These are phyloP conservation scores for Fusarium tanahbumbuense DNA, from an alignment of 2,329 filamentous ascomycete genomes.

Conservation along the genomic window DNA sequence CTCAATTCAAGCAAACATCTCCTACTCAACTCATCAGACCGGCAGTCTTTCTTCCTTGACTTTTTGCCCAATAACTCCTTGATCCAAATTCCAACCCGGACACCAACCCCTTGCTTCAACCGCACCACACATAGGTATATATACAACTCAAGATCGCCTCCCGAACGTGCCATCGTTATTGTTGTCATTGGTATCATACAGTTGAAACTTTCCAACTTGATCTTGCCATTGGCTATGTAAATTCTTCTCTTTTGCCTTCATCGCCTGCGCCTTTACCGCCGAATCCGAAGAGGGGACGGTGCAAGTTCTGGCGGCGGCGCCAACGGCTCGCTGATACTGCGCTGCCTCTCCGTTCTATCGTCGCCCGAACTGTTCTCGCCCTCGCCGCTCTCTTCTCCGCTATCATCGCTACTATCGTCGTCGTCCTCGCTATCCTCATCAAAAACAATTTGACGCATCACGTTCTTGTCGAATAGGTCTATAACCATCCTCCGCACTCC, in stretches of 20 bases:
- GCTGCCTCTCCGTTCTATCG: conserved; percentile 68
- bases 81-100: conserved; percentile 18
- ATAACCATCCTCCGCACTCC: conserved; percentile 90
- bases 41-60: conserved; percentile 5
- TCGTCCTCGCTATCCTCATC: conserved; percentile 60
- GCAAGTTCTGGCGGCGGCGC: conserved; percentile 51
- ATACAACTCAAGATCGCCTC: conserved; percentile 26
- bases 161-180: conserved; percentile 26
- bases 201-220: conserved; percentile 25
- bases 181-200: conserved; percentile 37
- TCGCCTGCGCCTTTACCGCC: conserved; percentile 38
- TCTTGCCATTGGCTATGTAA: conserved; percentile 26
- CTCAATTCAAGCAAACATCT: conserved; percentile 2
- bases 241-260: conserved; percentile 2
- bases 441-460: conserved; percentile 86
- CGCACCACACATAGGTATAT: conserved; percentile 24
- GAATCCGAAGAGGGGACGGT: conserved; percentile 51
- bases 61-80: conserved; percentile 34
- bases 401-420: conserved; percentile 69
- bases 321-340: conserved; percentile 62
- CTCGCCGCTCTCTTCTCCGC: conserved; percentile 56
- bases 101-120: conserved; percentile 13
- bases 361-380: conserved; percentile 59
- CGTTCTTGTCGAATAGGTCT: conserved; percentile 92
- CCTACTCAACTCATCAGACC: conserved; percentile 4